A percentile compares a stretch with the other conserved stretches of the same genome.
Evolutionary conservation across 768 basidiomycete species (phyloP).

Genomic region (Collybia sordida): DNA sequence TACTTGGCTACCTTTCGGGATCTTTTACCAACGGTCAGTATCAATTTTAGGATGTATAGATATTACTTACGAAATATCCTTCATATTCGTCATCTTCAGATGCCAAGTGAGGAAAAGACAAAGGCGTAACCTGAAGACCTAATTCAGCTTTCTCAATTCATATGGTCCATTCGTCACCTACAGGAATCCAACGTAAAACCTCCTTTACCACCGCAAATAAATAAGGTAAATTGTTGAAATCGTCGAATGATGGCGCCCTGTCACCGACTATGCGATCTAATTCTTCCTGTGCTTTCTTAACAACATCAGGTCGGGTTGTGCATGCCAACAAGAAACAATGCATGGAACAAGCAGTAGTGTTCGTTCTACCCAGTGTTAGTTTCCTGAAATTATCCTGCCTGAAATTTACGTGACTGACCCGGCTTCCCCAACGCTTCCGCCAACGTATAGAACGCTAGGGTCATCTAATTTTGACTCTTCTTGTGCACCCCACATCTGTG

Average conservation of each 20-base stretch:
- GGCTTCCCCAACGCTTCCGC: slow-evolving; percentile 5
- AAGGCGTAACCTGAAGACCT: slow-evolving; percentile 7
- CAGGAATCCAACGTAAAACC: slow-evolving; percentile 4
- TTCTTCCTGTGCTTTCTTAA: slow-evolving; percentile 3
- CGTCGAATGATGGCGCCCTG: slow-evolving; percentile 2
- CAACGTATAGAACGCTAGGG: slow-evolving; percentile 4
- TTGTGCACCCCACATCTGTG: slow-evolving; percentile 2
- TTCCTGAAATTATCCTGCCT: background rate
- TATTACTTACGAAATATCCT: background rate
- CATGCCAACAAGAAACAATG: slow-evolving; percentile 5
- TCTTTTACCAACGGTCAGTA: background rate
- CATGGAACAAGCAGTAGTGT: slow-evolving; percentile 3
- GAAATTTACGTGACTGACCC: background rate
- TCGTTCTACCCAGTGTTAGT: background rate
- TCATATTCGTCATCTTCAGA: slow-evolving; percentile 5
- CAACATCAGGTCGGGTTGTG: background rate
- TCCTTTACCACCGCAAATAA: slow-evolving; percentile 4
- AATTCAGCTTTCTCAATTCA: too few species aligned
- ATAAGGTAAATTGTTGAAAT: slow-evolving; percentile 3
- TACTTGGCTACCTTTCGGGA: slow-evolving; percentile 1
- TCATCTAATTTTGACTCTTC: slow-evolving; percentile 2
- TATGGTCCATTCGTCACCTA: too few species aligned
- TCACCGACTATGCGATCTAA: slow-evolving; percentile 1
- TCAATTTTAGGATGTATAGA: background rate
- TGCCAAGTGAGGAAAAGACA: slow-evolving; percentile 4